phyloP scores from a whole-genome alignment of 805 yeast species.

The Kregervanrija fluxuum region DNA sequence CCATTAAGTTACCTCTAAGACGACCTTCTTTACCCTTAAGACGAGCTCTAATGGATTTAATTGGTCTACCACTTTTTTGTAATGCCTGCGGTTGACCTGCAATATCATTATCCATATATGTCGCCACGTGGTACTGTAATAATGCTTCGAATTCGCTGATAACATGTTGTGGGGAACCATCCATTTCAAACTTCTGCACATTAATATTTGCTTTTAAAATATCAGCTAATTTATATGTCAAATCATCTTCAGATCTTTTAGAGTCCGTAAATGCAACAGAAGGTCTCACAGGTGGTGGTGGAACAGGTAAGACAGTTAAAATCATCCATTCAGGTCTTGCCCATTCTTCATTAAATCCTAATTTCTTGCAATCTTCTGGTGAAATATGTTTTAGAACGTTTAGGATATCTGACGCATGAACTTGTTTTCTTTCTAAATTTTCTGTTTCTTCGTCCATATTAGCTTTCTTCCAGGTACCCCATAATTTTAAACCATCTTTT shows the following conservation, averaged over 20 bases:
- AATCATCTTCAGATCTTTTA: slow-evolving; percentile 98
- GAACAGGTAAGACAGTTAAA: slow-evolving; percentile 95
- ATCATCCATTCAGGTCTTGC: slow-evolving; percentile 99
- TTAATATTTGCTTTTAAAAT: slow-evolving; percentile 93
- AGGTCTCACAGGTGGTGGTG: slow-evolving; percentile 99
- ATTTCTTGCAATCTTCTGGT: slow-evolving; percentile 66
- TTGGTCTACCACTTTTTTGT: slow-evolving; percentile 98
- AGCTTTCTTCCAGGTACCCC: slow-evolving; percentile 98
- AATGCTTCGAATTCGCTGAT: slow-evolving; percentile 93
- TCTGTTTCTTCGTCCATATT: slow-evolving; percentile 69
- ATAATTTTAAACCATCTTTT: slow-evolving; percentile 88
- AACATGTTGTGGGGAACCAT: slow-evolving; percentile 98
- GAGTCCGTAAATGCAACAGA: slow-evolving; percentile 97
- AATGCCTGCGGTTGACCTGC: slow-evolving; percentile 99
- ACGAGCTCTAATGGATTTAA: slow-evolving; percentile 98
- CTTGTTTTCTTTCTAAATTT: slow-evolving; percentile 85
- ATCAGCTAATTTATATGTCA: slow-evolving; percentile 95
- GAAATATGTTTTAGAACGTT: slow-evolving; percentile 90
- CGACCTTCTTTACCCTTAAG: slow-evolving; percentile 99
- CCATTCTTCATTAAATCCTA: slow-evolving; percentile 92
- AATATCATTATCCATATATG: slow-evolving; percentile 98
- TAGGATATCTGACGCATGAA: slow-evolving; percentile 82
- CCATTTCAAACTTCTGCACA: slow-evolving; percentile 95
- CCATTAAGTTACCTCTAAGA: slow-evolving; percentile 95
- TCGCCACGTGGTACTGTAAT: slow-evolving; percentile 95